phyloP scores from a whole-genome alignment of 2,329 filamentous ascomycete genomes.

The Daldinia eschscholtzii region DNA sequence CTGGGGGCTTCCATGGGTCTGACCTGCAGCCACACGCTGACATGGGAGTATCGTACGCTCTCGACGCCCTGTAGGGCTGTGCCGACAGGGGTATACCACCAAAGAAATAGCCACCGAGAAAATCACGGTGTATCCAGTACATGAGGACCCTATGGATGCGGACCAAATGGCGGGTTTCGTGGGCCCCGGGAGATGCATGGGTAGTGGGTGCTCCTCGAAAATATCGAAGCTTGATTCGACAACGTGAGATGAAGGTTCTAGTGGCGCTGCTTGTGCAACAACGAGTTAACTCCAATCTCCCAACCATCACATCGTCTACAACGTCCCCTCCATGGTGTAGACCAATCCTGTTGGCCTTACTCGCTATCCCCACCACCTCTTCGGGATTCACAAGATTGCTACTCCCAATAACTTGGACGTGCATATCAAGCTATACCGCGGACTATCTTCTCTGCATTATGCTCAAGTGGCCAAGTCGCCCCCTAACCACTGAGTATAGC shows the following conservation, averaged over 20 bases:
- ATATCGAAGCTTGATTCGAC: constrained; percentile 42
- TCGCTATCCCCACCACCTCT: not conserved
- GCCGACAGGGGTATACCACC: constrained; percentile 34
- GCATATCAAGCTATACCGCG: not conserved
- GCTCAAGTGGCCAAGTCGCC: not conserved
- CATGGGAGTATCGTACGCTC: constrained; percentile 25
- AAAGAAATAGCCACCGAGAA: constrained; percentile 23
- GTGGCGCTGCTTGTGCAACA: constrained; percentile 25
- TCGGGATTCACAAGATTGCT: constrained; percentile 9
- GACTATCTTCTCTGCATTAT: not conserved
- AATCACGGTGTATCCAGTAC: constrained; percentile 25
- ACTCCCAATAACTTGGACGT: not conserved
- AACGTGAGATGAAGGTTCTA: constrained; percentile 28
- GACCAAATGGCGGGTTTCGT: constrained; percentile 29
- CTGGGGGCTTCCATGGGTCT: constrained; percentile 21
- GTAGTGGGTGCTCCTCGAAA: constrained; percentile 15
- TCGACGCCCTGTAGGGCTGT: constrained; percentile 45
- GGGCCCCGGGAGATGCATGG: constrained; percentile 28
- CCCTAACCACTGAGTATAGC: not conserved
- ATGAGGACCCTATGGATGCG: constrained; percentile 12
- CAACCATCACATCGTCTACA: constrained; percentile 8
- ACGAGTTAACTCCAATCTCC: constrained; percentile 12
- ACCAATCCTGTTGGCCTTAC: constrained; percentile 1
- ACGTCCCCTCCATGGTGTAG: not conserved
- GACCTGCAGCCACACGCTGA: constrained; percentile 32